Base-by-base conservation (phyloP, 805 yeast genomes). In the Pachysolen tannophilus region DNA sequence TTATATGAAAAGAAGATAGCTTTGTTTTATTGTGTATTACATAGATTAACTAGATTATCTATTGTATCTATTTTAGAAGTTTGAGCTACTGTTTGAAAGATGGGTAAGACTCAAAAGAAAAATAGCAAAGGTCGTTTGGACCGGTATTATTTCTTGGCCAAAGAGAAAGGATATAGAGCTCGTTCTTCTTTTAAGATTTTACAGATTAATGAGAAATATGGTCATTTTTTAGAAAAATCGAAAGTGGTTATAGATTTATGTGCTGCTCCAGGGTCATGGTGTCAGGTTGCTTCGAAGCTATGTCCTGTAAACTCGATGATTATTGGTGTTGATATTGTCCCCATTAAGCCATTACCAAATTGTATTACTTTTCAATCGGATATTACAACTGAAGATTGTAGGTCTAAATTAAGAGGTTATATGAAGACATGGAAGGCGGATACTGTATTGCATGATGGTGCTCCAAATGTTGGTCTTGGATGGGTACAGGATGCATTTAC, bases 181-280 rank as follows among this genome's bases (percentile, higher is more conserved):
- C 95, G 98, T 73, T 92, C 99, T 28, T 87, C 97, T 19, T 92
- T 92, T 65, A 92, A 92, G 58, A 73, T 92, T 48, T 70, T 92
- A 41, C 98, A 92, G 59, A 84, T 92, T 42, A 92, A 92, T 63
- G 96, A 92, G 55, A 92, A 92, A 57, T 92, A 77, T 67, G 97
- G 97, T 24, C 95, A 88, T 60, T 92, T 92, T 56, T 63, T 88
- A 35, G 96, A 88, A 49, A 83, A 85, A 54, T 85, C 96, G 14
- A 92, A 86, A 58, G 97, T 92, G 28, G 96, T 92, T 29, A 84
- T 92, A 34, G 98, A 92, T 72, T 69, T 92, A 49, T 92, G 98
- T 79, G 97, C 97, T 35, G 98, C 98, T 8, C 97, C 97, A 28
- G 98, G 98, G 38, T 86, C 97, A 3, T 92, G 98, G 98, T 92